phyloP scores from a whole-genome alignment of 441 rosid species.

The Melastoma candidum region DNA sequence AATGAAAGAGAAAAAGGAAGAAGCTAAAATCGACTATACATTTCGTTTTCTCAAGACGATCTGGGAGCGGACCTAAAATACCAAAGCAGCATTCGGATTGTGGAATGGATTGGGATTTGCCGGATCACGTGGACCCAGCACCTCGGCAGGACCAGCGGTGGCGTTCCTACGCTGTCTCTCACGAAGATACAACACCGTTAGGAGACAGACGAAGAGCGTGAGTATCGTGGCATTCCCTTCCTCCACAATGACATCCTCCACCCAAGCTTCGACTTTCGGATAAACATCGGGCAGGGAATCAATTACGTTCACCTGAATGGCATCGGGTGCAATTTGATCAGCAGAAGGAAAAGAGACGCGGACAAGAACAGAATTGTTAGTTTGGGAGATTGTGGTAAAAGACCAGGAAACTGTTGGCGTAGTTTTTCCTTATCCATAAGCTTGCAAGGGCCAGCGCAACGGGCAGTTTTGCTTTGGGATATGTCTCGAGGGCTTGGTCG shows the following conservation, averaged over 20 bases:
- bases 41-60: no score
- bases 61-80: no score
- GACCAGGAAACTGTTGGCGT: constrained; percentile 71
- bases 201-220: constrained; percentile 72
- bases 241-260: constrained; percentile 79
- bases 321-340: not conserved
- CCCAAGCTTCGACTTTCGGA: constrained; percentile 88
- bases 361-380: not conserved
- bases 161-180: constrained; percentile 76
- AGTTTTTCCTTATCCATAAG: constrained; percentile 81
- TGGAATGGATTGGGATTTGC: constrained; percentile 24
- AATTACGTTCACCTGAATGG: constrained; percentile 43
- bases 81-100: constrained; percentile 6
- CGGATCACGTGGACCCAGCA: constrained; percentile 27
- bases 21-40: constrained; percentile 2
- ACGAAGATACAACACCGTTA: constrained; percentile 83
- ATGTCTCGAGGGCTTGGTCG: constrained; percentile 75
- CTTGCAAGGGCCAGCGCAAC: constrained; percentile 83
- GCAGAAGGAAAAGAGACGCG: not conserved
- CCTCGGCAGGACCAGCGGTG: constrained; percentile 35
- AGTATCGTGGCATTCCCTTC: constrained; percentile 98
- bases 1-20: not conserved
- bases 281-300: constrained; percentile 87
- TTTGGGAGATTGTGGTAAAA: constrained; percentile 2
- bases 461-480: constrained; percentile 82